Evolutionary conservation across 768 basidiomycete genomes (phyloP), one percentile per base, ranked within the genome.

Genomic region (Mycena rosella): DNA sequence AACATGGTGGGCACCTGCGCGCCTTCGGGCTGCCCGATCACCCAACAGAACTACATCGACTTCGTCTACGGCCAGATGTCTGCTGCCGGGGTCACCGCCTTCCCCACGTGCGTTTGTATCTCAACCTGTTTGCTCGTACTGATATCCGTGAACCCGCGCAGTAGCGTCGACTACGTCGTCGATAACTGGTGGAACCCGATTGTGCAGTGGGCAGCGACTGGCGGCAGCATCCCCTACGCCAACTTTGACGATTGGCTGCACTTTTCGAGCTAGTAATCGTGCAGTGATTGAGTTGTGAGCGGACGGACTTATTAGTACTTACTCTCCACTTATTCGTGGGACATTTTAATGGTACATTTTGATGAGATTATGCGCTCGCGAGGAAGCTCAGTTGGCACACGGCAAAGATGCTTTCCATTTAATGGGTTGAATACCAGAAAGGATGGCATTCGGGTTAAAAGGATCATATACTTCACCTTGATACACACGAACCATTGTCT

Each of bases 41-140:
- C 73, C 3, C 65, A 70, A 26, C 73, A 72, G 60, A 74, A 74
- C 60, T 74, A 60, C 64, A 63, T 74, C 47, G 73, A 74, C 52
- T 68, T 72, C 51, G 44, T 74, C 42, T 74, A 70, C 54, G 68
- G 71, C 29, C 42, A 32, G 18, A 60, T 72, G 59, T 45, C 65
- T 17, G 61, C 60, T 13, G 64, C 65, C 3, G 45, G 44, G 7
- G 57, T 69, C 27, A 65, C 63, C 51, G 26, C 32, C 9, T 69
- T 45, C 49, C 68, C 68, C 9, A 22, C 17, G 67, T 71, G n/a
- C 36, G 60, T 61, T 17, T 53, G 38, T 18, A 5, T 30, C 47
- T 5, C 4, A 27, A 6, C 7, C 13, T 27, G n/a, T 48, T 27
- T 36, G 47, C 15, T 36, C 24, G 5, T 32, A 22, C 6, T 51